Base-by-base conservation (phyloP, 2,329 filamentous ascomycete species). In the Davidsoniella virescens region DNA sequence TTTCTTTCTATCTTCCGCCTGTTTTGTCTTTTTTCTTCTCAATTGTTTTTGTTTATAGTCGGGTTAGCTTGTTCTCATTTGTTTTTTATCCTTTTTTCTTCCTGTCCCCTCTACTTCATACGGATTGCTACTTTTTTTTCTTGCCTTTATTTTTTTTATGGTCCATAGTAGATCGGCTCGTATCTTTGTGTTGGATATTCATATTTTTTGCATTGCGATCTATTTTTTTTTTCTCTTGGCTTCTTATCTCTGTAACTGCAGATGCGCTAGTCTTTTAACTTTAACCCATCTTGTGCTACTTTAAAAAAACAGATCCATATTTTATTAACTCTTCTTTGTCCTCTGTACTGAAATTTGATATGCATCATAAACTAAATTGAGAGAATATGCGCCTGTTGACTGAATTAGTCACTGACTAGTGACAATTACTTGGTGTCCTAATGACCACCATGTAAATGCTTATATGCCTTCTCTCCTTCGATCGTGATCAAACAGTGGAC, bases 181-280 rank as follows among this genome's bases (percentile, higher is more conserved):
- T 33, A 33, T 33, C 12, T 33, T 9, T 44, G 38, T 36, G 44
- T 42, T 37, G 44, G 44, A 47, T 47, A 33, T 37, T 47, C 44
- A 47, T 23, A 23, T 23, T 20, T 20, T 37, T 52, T 38, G 44
- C 44, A 26, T 48, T 40, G 38, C 39, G 33, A 42, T 48, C 33
- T 50, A 17, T 29, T 44, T 42, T 20, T 26, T 40, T 29, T 40
- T 46, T 47, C 4, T 51, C 20, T 47, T 38, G 12, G 39, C 25
- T 47, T 42, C 23, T 47, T 33, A 38, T 39, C 29, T 33, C 29
- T 33, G 10, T 9, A 33, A 33, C 29, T 33, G 4, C 37, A 20
- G 33, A 36, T 47, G 16, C 36, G 20, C 43, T 39, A 16, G 8
- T 36, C 42, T 43, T 29, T 16, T 33, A 33, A 33, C 10, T 18